These are phyloP conservation scores for Taphrina deformans DNA, from an alignment of 1,139 yeast genomes.

Conservation along the genomic window DNA sequence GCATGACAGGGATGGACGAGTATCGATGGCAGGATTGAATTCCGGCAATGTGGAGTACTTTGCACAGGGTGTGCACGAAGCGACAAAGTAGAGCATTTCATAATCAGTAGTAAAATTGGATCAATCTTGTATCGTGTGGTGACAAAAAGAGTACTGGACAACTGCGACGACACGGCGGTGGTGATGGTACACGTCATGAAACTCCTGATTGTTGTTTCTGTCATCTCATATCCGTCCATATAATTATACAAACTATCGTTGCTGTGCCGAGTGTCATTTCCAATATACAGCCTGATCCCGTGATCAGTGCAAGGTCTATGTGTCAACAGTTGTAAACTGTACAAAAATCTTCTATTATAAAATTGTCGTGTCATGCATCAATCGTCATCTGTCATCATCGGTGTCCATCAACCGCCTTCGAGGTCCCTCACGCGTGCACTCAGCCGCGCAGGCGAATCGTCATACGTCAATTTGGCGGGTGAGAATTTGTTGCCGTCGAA, in stretches of 20 bases:
- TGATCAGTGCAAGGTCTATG: neutral
- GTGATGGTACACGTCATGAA: too few species aligned
- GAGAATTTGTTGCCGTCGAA: constrained; percentile 17
- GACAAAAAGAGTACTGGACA: too few species aligned
- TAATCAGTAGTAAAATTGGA: neutral
- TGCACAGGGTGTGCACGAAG: constrained; percentile 80
- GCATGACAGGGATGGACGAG: constrained; percentile 65
- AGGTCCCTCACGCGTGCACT: neutral
- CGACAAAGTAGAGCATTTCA: constrained; percentile 41
- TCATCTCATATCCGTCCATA: neutral
- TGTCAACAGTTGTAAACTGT: neutral
- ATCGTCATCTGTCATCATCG: neutral
- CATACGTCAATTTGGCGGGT: constrained; percentile 15
- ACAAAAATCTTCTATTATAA: neutral
- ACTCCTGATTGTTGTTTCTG: neutral
- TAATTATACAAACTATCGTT: neutral
- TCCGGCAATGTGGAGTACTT: constrained; percentile 74
- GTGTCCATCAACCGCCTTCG: neutral
- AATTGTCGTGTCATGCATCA: neutral
- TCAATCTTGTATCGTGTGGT: too few species aligned
- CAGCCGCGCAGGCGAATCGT: constrained; percentile 1
- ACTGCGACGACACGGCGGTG: too few species aligned
- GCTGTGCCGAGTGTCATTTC: neutral
- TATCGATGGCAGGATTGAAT: constrained; percentile 91
- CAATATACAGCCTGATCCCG: neutral